Base-by-base conservation (phyloP, 441 rosid genomes). In the Croton setiger region DNA sequence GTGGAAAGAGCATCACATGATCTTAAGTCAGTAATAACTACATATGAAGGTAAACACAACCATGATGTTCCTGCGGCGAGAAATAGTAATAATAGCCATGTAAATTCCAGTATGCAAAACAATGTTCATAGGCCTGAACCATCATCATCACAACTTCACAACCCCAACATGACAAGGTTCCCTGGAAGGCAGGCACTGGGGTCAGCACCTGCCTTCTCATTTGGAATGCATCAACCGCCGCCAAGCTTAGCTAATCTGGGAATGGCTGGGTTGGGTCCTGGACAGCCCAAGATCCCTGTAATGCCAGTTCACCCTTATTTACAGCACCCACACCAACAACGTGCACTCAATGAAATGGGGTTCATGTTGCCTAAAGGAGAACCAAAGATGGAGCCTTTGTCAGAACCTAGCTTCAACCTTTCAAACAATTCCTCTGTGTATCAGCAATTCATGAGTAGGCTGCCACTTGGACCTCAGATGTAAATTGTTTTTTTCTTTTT, bases 1-100 rank as follows among this genome's bases (percentile, higher is more conserved):
- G 99, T 95, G 12, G 99, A 95, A 78, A 87, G 99, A 83, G 99
- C 98, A 72, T 92, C 97, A 10, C 95, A 92, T 75, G 98, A 95
- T 76, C 94, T 90, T 7, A 90, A 90, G 80, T 87, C 97, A 0
- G 95, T 95, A 53, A 89, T 95, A 64, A 95, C 99, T 0, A 88
- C 99, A 5, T 95, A 95, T 43, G 99, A 92, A 77, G 98, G 99
- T 65, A 95, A 95, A 80, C 99, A 95, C 84, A 90, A 91, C 64
- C 98, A 92, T 14, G 95, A 91, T 63, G 92, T 95, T 9, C 98
- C 98, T 12, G 95, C 95, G 41, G 91, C 97, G 58, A 91, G 98
- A n/a, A 91, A 82, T 76, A 92, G 87, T 81, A 91, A 82, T 76
- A 92, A 86, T 81, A 87, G 88, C 80, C 93, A 91, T 71, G 89